phyloP scores from a whole-genome alignment of 805 yeast genomes.

The Zygosaccharomyces bailii region DNA sequence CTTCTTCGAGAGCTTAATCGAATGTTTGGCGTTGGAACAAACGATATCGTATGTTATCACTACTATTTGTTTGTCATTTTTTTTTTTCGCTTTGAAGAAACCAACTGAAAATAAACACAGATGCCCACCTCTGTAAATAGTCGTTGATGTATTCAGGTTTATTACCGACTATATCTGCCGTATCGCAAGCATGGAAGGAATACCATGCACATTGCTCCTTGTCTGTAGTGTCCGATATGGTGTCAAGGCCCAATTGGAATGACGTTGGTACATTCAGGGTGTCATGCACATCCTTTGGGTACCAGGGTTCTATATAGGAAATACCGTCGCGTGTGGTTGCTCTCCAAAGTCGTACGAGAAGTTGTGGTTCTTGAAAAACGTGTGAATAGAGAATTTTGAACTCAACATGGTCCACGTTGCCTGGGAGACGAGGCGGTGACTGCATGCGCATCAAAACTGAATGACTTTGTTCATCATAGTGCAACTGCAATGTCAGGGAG shows the following conservation, averaged over 20 bases:
- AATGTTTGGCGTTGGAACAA: no score
- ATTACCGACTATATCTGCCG: conserved; percentile 25
- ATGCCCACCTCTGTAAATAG: conserved; percentile 30
- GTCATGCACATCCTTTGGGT: conserved; percentile 13
- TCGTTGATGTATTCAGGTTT: conserved; percentile 2
- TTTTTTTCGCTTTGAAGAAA: conserved; percentile 3
- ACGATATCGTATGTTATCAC: no score
- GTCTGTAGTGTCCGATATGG: conserved; percentile 8
- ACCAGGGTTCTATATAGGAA: conserved; percentile 12
- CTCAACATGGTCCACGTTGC: conserved; percentile 14
- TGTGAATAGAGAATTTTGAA: conserved; percentile 20
- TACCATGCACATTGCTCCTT: conserved; percentile 23
- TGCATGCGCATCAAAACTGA: conserved; percentile 5
- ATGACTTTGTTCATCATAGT: neutral
- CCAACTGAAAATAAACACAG: conserved; percentile 23
- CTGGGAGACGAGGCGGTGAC: conserved; percentile 5
- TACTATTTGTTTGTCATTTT: conserved; percentile 2
- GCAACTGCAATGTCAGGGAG: conserved; percentile 1
- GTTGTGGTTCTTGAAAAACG: conserved; percentile 26
- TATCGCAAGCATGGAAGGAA: conserved; percentile 31
- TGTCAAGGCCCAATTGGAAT: conserved; percentile 19
- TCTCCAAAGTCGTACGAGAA: conserved; percentile 22
- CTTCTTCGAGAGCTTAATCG: no score
- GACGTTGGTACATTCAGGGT: conserved; percentile 7
- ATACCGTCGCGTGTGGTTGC: neutral